These are phyloP conservation scores for Claviceps cyperi DNA, from an alignment of 2,329 filamentous ascomycete species.

Conservation along the genomic window DNA sequence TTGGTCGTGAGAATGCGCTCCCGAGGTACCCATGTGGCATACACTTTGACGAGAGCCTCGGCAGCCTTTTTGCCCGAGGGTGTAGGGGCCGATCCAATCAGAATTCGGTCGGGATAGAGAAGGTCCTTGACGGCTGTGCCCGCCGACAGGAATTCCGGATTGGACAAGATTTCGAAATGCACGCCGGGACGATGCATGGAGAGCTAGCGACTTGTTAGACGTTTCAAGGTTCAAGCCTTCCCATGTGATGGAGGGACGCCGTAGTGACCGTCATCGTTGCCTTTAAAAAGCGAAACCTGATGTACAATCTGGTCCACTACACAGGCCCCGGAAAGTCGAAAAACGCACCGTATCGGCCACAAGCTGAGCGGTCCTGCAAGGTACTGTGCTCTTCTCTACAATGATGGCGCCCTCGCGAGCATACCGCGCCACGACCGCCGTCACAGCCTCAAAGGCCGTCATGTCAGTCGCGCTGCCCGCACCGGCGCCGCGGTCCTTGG, in stretches of 20 bases:
- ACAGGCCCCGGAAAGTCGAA: not conserved
- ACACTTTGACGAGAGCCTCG: slow-evolving; percentile 47
- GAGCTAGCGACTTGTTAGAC: slow-evolving; percentile 23
- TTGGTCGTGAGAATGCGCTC: slow-evolving; percentile 57
- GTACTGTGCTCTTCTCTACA: slow-evolving; percentile 72
- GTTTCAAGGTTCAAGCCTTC: too few species aligned
- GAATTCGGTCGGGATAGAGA: slow-evolving; percentile 54
- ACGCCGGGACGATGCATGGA: slow-evolving; percentile 45
- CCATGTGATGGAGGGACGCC: too few species aligned
- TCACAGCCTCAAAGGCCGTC: slow-evolving; percentile 55
- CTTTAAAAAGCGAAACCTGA: too few species aligned
- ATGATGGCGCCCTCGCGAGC: slow-evolving; percentile 56
- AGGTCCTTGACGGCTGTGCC: slow-evolving; percentile 62
- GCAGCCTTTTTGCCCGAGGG: slow-evolving; percentile 47
- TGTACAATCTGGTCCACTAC: not conserved
- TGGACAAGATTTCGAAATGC: slow-evolving; percentile 63
- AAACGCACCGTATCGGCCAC: slow-evolving; percentile 49
- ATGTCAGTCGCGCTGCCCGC: slow-evolving; percentile 60
- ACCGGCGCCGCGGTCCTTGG: slow-evolving; percentile 55
- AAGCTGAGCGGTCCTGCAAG: slow-evolving; percentile 57
- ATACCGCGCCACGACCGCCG: slow-evolving; percentile 49
- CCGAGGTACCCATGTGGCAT: slow-evolving; percentile 55
- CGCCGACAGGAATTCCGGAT: slow-evolving; percentile 69
- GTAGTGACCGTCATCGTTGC: too few species aligned
- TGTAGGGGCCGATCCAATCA: slow-evolving; percentile 57